Percentiles rank a stretch among this genome's conserved stretches.
Evolutionary conservation across 2,329 filamentous ascomycete species (phyloP).

Genomic region (Cordyceps javanica): DNA sequence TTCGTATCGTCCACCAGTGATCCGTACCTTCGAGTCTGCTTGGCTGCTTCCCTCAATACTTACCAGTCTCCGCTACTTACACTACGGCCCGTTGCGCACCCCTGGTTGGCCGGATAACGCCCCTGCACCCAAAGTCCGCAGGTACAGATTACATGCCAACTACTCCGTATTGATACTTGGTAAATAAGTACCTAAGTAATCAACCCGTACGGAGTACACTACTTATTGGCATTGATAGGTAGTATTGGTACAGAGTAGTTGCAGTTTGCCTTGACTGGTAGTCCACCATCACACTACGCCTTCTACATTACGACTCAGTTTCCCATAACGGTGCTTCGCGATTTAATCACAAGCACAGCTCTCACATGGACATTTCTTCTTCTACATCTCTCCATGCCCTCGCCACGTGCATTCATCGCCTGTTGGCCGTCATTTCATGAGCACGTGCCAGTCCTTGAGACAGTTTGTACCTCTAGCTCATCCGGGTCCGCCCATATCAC

Average conservation of each 20-base stretch:
- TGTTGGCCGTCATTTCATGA: background rate
- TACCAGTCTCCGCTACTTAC: slow-evolving; percentile 3
- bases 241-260: no score
- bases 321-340: no score
- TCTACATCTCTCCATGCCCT: background rate
- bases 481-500: background rate
- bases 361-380: no score
- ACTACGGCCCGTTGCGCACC: background rate
- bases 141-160: slow-evolving; percentile 2
- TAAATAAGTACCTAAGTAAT: no score
- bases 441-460: slow-evolving; percentile 9
- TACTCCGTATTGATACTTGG: background rate
- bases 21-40: no score
- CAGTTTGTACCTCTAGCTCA: background rate
- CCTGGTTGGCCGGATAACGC: slow-evolving; percentile 7
- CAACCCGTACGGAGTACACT: no score
- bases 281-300: no score
- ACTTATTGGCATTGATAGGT: no score
- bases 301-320: no score
- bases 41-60: background rate
- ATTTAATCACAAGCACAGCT: no score
- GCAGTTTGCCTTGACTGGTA: no score
- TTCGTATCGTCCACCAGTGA: background rate
- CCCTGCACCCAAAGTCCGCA: background rate
- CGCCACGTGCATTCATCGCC: slow-evolving; percentile 1